Percentiles rank a stretch among this genome's conserved stretches.
Conservation (phyloP, 306 rosid genomes). For the Medicago ruthenica region DNA sequence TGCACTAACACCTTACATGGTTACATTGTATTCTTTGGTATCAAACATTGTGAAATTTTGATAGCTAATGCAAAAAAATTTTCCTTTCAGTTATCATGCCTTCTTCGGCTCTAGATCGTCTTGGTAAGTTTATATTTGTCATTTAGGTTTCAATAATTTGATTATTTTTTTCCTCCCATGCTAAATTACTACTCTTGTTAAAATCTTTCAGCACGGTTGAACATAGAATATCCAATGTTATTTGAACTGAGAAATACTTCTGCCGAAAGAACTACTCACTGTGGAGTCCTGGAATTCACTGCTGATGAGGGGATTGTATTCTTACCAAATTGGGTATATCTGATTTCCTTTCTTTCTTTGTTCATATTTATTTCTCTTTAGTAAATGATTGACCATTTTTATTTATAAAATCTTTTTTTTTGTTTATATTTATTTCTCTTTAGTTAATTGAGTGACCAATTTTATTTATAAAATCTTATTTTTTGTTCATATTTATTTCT, state of each 20-base stretch:
- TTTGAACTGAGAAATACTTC: conserved; percentile 55
- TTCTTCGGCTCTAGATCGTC: conserved; percentile 56
- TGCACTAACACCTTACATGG: neutral
- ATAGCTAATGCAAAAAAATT: conserved; percentile 16
- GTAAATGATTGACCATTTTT: no score
- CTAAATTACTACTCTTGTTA: conserved; percentile 2
- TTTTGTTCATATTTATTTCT: no score
- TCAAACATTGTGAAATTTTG: conserved; percentile 4
- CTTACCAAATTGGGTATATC: conserved; percentile 58
- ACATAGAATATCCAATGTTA: conserved; percentile 63
- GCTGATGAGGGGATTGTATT: conserved; percentile 57
- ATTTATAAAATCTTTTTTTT: no score
- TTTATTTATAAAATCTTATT: no score
- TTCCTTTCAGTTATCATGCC: conserved; percentile 68
- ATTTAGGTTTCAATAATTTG: neutral
- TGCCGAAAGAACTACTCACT: conserved; percentile 49
- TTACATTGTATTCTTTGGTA: conserved; percentile 5
- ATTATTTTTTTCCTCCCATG: neutral
- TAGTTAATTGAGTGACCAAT: no score
- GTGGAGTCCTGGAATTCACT: conserved; percentile 66
- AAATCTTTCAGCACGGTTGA: conserved; percentile 45
- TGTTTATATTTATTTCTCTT: no score
- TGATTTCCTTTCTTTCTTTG: neutral
- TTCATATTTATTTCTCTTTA: neutral
- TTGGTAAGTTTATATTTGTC: conserved; percentile 44